A percentile compares a stretch with the other conserved stretches of the same genome.
phyloP scores from a whole-genome alignment of 805 yeast genomes.

The Saccharomycopsis fodiens region DNA sequence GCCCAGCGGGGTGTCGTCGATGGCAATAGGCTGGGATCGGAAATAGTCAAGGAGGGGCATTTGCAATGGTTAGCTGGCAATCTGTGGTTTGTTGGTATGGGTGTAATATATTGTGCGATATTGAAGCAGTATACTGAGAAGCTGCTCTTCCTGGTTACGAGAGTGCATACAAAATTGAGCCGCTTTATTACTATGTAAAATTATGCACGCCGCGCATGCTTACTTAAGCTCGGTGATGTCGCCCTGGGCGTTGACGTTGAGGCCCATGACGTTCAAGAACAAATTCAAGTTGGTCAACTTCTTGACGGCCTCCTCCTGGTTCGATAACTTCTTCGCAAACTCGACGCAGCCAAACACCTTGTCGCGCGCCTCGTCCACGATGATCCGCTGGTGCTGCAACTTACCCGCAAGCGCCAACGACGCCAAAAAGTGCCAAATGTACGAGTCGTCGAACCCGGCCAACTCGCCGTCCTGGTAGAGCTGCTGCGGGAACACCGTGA shows the following conservation, averaged over 20 bases:
- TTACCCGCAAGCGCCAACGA: slow-evolving; percentile 88
- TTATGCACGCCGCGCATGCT: too few species aligned
- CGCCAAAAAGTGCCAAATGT: slow-evolving; percentile 96
- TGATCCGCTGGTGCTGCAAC: slow-evolving; percentile 82
- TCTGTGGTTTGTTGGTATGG: background rate
- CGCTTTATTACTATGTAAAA: too few species aligned
- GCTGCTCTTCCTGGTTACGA: background rate
- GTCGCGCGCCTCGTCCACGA: slow-evolving; percentile 90
- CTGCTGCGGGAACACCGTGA: slow-evolving; percentile 48
- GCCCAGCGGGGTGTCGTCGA: background rate
- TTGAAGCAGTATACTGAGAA: background rate
- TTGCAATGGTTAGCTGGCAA: too few species aligned
- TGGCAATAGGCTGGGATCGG: slow-evolving; percentile 3
- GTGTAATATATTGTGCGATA: background rate
- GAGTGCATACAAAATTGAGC: background rate
- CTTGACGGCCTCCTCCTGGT: slow-evolving; percentile 45
- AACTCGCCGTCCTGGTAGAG: slow-evolving; percentile 10
- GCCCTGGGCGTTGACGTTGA: slow-evolving; percentile 73
- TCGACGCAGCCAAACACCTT: slow-evolving; percentile 85
- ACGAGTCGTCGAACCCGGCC: slow-evolving; percentile 51
- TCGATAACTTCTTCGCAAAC: slow-evolving; percentile 49
- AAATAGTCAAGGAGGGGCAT: slow-evolving; percentile 11
- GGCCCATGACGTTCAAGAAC: slow-evolving; percentile 93
- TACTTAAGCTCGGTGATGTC: slow-evolving; percentile 72
- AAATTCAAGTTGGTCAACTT: slow-evolving; percentile 76